Conservation (phyloP, 2,329 filamentous ascomycete genomes). For the Colletotrichum lupini region DNA sequence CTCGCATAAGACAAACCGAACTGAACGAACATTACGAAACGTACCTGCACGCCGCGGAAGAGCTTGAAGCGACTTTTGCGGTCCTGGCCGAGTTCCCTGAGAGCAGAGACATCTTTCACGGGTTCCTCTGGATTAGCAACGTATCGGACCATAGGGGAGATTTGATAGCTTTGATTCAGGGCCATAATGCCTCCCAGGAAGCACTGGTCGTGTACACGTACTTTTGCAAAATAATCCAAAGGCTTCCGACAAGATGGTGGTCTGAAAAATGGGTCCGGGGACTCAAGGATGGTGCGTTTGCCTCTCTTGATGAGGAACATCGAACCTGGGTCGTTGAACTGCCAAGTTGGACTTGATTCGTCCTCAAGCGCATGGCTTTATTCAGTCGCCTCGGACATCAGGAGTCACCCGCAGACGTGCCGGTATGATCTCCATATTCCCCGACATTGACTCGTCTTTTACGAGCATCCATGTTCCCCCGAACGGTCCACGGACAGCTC, state of each 20-base stretch:
- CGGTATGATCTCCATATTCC: too few species aligned
- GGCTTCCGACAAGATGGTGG: slow-evolving; percentile 47
- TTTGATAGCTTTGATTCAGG: slow-evolving; percentile 48
- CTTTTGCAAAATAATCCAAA: slow-evolving; percentile 45
- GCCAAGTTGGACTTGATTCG: not conserved
- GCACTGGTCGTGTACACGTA: slow-evolving; percentile 47
- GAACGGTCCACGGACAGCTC: too few species aligned
- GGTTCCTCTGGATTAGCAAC: slow-evolving; percentile 51
- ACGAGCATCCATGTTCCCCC: too few species aligned
- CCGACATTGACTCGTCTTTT: too few species aligned
- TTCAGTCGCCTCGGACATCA: too few species aligned
- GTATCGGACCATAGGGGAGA: slow-evolving; percentile 42
- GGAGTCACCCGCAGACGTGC: too few species aligned
- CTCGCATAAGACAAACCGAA: not conserved
- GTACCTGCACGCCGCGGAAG: not conserved
- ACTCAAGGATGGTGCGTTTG: slow-evolving; percentile 43
- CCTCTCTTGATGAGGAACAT: slow-evolving; percentile 47
- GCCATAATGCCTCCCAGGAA: slow-evolving; percentile 36
- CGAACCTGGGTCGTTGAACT: slow-evolving; percentile 43
- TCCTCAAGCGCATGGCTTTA: too few species aligned
- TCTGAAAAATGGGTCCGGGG: slow-evolving; percentile 47
- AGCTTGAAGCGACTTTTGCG: not conserved
- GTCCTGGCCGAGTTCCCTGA: not conserved
- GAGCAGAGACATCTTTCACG: slow-evolving; percentile 47
- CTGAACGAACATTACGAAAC: too few species aligned